Conservation (phyloP, 495 filamentous ascomycete genomes). For the Pseudoneurospora amorphoporcata region DNA sequence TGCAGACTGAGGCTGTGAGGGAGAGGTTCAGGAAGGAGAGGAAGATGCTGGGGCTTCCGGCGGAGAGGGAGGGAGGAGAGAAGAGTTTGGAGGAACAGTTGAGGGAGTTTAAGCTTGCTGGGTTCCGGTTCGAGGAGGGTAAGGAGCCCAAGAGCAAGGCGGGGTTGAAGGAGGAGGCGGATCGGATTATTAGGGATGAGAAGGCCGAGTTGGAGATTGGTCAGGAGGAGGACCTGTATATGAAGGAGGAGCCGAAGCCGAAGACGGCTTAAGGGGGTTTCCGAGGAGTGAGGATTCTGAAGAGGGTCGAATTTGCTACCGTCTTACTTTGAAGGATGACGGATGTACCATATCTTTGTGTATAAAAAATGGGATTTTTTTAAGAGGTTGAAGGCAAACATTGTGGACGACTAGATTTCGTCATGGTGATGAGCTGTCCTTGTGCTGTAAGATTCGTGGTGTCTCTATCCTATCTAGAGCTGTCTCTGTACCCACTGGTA, state of each 20-base stretch:
- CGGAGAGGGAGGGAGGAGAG: slow-evolving; percentile 26
- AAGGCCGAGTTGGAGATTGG: slow-evolving; percentile 19
- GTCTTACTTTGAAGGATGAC: background rate
- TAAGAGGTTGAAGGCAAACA: background rate
- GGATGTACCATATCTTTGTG: background rate
- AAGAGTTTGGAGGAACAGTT: slow-evolving; percentile 38
- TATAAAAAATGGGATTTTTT: background rate
- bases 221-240: slow-evolving; percentile 7
- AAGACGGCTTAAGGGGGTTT: slow-evolving; percentile 38
- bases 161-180: slow-evolving; percentile 21
- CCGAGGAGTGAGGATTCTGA: background rate
- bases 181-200: slow-evolving; percentile 2
- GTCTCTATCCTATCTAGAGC: background rate
- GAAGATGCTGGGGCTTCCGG: slow-evolving; percentile 31
- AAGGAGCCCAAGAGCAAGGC: slow-evolving; percentile 48
- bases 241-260: slow-evolving; percentile 37
- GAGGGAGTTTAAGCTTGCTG: slow-evolving; percentile 42
- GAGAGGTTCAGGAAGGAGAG: slow-evolving; percentile 45
- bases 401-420: background rate
- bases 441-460: background rate
- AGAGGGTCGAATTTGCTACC: background rate
- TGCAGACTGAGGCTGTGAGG: slow-evolving; percentile 51
- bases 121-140: slow-evolving; percentile 23
- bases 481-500: background rate
- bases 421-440: background rate